Conservation (phyloP, 495 filamentous ascomycete genomes). For the Cudoniella acicularis region DNA sequence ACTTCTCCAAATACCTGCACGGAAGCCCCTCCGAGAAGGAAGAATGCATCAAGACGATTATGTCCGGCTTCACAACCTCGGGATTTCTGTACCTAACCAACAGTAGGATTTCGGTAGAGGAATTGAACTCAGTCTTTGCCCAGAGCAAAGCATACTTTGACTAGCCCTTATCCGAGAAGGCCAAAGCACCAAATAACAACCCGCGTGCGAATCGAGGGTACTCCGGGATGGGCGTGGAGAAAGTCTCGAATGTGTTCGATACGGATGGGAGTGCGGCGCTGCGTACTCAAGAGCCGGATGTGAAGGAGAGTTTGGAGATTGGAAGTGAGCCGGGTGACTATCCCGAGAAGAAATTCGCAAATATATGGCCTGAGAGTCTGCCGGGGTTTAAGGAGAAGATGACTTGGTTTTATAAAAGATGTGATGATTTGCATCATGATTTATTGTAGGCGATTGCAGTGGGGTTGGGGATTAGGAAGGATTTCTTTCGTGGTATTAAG, state of each 20-base stretch:
- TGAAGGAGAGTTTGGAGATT: constrained; percentile 1
- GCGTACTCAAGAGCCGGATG: constrained; percentile 34
- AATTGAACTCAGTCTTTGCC: neutral
- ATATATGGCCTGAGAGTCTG: neutral
- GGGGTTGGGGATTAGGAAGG: neutral
- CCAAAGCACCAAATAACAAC: neutral
- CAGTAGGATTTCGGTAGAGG: neutral
- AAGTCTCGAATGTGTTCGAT: constrained; percentile 58
- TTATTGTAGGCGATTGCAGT: neutral
- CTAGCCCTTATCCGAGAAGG: neutral
- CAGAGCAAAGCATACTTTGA: neutral
- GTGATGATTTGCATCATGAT: neutral
- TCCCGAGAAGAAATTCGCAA: neutral
- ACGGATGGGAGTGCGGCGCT: constrained; percentile 28
- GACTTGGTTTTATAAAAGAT: neutral
- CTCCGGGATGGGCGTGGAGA: constrained; percentile 57
- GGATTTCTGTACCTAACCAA: neutral
- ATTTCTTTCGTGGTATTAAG: constrained; percentile 2
- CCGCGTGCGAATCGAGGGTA: constrained; percentile 36
- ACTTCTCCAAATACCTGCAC: constrained; percentile 69
- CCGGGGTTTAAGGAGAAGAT: neutral
- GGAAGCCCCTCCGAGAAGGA: constrained; percentile 56
- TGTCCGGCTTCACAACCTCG: constrained; percentile 65
- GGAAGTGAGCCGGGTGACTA: constrained; percentile 1
- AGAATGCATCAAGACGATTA: constrained; percentile 64